These are phyloP conservation scores for Acanthamoeba sp. DNA, from an alignment of 208 protist genomes.

Conservation along the genomic window DNA sequence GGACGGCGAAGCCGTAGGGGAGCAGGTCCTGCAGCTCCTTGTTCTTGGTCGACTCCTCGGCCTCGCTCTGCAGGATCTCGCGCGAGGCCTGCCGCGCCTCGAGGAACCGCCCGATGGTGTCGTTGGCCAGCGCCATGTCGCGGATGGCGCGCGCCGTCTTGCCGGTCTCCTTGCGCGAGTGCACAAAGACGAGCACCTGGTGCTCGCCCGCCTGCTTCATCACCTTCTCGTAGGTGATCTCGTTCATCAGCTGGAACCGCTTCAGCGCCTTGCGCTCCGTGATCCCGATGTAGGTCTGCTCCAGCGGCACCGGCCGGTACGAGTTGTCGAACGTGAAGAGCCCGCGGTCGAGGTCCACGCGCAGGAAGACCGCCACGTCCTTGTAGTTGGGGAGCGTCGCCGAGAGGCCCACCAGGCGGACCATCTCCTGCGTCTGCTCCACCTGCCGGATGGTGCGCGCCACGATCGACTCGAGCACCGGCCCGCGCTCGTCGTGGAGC, in stretches of 20 bases:
- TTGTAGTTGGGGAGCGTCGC: conserved; percentile 99
- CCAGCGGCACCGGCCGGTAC: conserved; percentile 98
- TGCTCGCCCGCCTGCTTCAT: conserved; percentile 92
- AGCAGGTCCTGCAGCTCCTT: conserved; percentile 94
- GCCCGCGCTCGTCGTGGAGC: conserved; percentile 98
- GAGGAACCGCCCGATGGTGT: conserved; percentile 70
- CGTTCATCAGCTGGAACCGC: conserved; percentile 86
- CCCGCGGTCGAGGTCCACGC: conserved; percentile 93
- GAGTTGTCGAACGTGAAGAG: conserved; percentile 97
- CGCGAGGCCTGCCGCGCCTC: conserved; percentile 24
- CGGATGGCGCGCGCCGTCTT: conserved; percentile 93
- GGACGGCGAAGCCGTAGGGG: conserved; percentile 94
- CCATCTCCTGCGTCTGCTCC: conserved; percentile 93
- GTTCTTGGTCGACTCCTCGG: conserved; percentile 88
- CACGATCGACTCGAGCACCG: conserved; percentile 98
- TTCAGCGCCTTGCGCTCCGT: conserved; percentile 84
- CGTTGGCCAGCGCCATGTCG: conserved; percentile 91
- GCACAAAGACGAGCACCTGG: conserved; percentile 99
- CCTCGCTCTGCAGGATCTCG: conserved; percentile 30
- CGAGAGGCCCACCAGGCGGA: conserved; percentile 96
- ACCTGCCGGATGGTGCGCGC: conserved; percentile 96
- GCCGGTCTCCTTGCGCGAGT: conserved; percentile 97
- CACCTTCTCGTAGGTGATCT: conserved; percentile 88
- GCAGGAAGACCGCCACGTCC: conserved; percentile 98
- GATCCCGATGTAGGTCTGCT: conserved; percentile 96